These are phyloP conservation scores for Teratosphaeria epicoccoides DNA, from an alignment of 2,329 filamentous ascomycete species.

Conservation along the genomic window DNA sequence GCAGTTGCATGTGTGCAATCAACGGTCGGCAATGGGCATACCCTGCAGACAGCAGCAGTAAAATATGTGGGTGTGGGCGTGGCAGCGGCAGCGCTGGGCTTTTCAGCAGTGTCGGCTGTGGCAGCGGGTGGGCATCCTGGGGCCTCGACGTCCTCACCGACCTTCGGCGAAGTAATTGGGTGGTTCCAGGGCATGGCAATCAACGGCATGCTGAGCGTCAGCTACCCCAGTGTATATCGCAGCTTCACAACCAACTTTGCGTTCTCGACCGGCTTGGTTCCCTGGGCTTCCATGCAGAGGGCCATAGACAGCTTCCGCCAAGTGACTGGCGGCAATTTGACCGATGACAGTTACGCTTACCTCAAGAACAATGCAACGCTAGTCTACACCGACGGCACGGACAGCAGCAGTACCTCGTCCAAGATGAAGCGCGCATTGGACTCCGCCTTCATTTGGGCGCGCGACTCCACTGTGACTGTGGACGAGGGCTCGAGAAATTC, in stretches of 20 bases:
- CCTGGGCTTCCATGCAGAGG: slow-evolving; percentile 69
- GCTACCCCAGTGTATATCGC: slow-evolving; percentile 76
- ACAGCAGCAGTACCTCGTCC: slow-evolving; percentile 21
- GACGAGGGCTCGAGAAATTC: slow-evolving; percentile 10
- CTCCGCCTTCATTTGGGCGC: slow-evolving; percentile 14
- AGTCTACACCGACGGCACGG: slow-evolving; percentile 50
- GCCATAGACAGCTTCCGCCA: slow-evolving; percentile 76
- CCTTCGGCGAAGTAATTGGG: slow-evolving; percentile 72
- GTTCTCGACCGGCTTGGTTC: slow-evolving; percentile 76
- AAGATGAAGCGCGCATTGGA: slow-evolving; percentile 18
- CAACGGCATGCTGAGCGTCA: slow-evolving; percentile 91
- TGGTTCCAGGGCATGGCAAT: slow-evolving; percentile 92
- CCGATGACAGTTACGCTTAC: slow-evolving; percentile 62
- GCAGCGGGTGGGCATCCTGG: slow-evolving; percentile 41
- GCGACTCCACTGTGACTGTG: slow-evolving; percentile 26
- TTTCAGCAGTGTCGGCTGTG: slow-evolving; percentile 60
- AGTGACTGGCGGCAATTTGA: slow-evolving; percentile 77
- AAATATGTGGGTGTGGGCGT: slow-evolving; percentile 76
- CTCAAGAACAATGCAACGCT: slow-evolving; percentile 72
- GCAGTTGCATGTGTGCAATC: slow-evolving; percentile 76
- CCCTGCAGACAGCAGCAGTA: slow-evolving; percentile 61
- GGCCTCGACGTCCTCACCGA: slow-evolving; percentile 60
- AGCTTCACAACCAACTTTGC: slow-evolving; percentile 89
- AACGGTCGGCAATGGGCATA: slow-evolving; percentile 77
- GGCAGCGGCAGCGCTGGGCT: slow-evolving; percentile 67